Percentiles rank a stretch among this genome's conserved stretches.
These are phyloP conservation scores for Mimosa pudica DNA, from an alignment of 306 rosid species.

Conservation along the genomic window DNA sequence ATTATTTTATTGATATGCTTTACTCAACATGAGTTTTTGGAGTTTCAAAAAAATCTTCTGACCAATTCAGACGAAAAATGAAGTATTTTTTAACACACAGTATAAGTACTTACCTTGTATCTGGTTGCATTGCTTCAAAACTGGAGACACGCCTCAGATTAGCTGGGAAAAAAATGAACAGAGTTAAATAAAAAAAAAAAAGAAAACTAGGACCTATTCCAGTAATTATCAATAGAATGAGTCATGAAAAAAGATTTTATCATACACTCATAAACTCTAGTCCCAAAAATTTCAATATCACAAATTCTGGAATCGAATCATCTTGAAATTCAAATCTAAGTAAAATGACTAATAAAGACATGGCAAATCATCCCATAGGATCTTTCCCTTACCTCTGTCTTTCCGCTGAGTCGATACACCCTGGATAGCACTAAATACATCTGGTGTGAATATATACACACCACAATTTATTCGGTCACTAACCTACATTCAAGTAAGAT, in stretches of 20 bases:
- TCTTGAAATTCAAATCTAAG: not conserved
- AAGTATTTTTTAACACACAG: not conserved
- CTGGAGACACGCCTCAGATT: conserved; percentile 89
- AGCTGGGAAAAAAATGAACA: conserved; percentile 57
- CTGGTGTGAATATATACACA: conserved; percentile 88
- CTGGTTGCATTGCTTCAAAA: conserved; percentile 87
- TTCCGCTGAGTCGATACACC: conserved; percentile 77
- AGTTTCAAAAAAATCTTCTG: conserved; percentile 9
- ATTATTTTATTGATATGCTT: conserved; percentile 29
- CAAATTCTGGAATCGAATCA: not conserved
- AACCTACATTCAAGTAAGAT: conserved; percentile 60
- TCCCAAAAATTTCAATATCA: not conserved
- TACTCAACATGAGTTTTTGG: conserved; percentile 10
- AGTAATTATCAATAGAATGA: conserved; percentile 5
- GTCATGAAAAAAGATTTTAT: not conserved
- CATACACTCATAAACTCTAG: not conserved
- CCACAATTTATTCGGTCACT: conserved; percentile 92
- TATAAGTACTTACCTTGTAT: conserved; percentile 63
- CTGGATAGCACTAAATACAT: conserved; percentile 73
- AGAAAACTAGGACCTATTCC: not conserved
- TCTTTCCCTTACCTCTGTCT: conserved; percentile 65
- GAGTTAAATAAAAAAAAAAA: not conserved
- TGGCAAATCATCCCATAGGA: not conserved
- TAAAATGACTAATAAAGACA: not conserved
- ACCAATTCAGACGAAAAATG: not conserved